Percentiles rank a stretch among this genome's conserved stretches.
These are phyloP conservation scores for Phytophthora podocarpi DNA, from an alignment of 352 stramenopile species.

Conservation along the genomic window DNA sequence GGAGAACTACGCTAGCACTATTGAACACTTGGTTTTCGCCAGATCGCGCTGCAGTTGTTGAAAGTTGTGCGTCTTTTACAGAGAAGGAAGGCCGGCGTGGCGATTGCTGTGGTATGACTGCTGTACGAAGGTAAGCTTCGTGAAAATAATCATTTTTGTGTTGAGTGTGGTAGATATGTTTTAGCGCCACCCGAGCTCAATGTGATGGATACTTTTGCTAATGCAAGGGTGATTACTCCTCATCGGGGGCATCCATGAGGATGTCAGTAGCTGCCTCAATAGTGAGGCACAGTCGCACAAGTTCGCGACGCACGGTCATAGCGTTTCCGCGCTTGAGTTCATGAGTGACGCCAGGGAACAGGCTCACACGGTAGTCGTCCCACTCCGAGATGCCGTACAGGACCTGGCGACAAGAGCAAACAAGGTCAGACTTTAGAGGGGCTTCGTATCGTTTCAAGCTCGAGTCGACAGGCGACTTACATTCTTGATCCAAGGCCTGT, in stretches of 20 bases:
- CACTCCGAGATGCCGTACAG: constrained; percentile 86
- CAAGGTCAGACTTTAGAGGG: constrained; percentile 10
- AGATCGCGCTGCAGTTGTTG: constrained; percentile 6
- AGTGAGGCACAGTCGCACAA: constrained; percentile 78
- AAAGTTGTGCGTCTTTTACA: neutral
- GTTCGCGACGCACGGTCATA: constrained; percentile 77
- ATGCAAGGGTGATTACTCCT: constrained; percentile 27
- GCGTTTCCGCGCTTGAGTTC: constrained; percentile 70
- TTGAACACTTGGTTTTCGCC: constrained; percentile 17
- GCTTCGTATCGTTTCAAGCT: neutral
- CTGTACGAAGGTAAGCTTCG: constrained; percentile 5
- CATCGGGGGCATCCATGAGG: constrained; percentile 38
- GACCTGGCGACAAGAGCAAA: constrained; percentile 35
- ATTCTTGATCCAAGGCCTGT: constrained; percentile 86
- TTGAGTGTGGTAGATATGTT: constrained; percentile 2
- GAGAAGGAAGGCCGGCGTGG: neutral
- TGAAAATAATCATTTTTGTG: too few relatives aligned
- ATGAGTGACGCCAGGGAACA: constrained; percentile 77
- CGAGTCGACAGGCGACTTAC: constrained; percentile 43
- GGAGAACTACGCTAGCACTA: constrained; percentile 11
- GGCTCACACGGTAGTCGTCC: constrained; percentile 81
- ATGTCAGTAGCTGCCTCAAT: constrained; percentile 82
- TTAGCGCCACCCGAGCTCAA: neutral
- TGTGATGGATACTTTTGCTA: constrained; percentile 8
- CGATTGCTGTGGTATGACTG: neutral